Evolutionary conservation across 2,329 filamentous ascomycete species (phyloP), one percentile per base, ranked within the genome.

Genomic region (Myriosclerotinia duriaeana): DNA sequence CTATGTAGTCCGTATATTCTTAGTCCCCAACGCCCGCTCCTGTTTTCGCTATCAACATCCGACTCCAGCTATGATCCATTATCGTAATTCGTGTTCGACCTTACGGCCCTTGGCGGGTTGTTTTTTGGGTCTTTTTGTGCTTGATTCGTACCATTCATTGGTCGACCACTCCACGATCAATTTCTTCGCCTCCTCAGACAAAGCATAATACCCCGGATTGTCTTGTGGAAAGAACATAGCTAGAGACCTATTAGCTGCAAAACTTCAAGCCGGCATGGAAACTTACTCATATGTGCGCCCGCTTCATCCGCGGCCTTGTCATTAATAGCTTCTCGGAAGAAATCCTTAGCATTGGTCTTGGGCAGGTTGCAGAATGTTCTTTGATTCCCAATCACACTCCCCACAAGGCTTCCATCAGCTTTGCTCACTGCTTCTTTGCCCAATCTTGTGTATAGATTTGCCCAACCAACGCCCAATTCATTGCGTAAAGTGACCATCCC

Each of bases 291-390:
- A 78, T 98, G 95, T 38, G 94, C 94, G 69, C 80, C 80, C 0
- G 89, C 87, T 80, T 98, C 95, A 72, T 96, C 92, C 14, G 79
- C 80, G 0, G 90, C 92, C 73, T 85, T 87, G 68, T 96, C 88
- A 76, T 98, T 99, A 66, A 93, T 81, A 5, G 87, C 89, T 73
- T 86, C 84, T 69, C 83, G 82, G 89, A 91, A 96, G 71, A 72
- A 83, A 69, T 74, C 85, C 79, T 68, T 84, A 68, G 66, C 78
- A 69, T 80, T 79, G 66, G 82, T 84, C 70, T 83, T 83, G 2
- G 93, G 92, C 65, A 96, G 77, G 67, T 92, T 91, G 79, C 93
- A 97, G 76, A 98, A 99, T 0, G 94, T 98, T 72, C 95, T 84
- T 69, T 93, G 83, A 61, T 84, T 85, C 1, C 89, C 88, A 22